Conservation (phyloP, 2,329 filamentous ascomycete genomes). For the Pseudogymnoascus sp. region DNA sequence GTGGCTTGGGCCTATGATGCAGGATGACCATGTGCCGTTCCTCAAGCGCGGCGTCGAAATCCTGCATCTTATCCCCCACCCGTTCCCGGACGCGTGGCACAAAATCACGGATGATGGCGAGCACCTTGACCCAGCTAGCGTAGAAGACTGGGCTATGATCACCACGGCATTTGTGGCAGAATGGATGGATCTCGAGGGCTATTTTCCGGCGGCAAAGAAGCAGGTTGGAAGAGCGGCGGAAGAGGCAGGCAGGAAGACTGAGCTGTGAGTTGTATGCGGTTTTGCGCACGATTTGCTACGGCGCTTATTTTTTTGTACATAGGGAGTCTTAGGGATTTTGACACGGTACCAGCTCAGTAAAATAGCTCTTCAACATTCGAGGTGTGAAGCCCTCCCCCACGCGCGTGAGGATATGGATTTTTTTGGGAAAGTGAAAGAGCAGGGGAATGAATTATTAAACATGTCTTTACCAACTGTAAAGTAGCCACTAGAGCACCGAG, state of each 20-base stretch:
- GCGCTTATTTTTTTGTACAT: constrained; percentile 6
- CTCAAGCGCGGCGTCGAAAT: constrained; percentile 79
- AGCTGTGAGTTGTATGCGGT: constrained; percentile 2
- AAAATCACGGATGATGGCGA: constrained; percentile 73
- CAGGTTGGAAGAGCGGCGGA: background rate
- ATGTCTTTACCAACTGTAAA: background rate
- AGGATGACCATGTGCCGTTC: constrained; percentile 91
- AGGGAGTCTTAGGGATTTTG: background rate
- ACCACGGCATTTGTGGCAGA: constrained; percentile 79
- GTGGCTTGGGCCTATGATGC: constrained; percentile 47
- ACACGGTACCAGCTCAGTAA: background rate
- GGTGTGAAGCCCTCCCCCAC: background rate
- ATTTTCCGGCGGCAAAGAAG: constrained; percentile 19
- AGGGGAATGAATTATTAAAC: background rate
- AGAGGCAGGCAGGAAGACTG: background rate
- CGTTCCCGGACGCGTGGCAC: constrained; percentile 85
- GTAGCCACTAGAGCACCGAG: background rate
- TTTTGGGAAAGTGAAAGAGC: background rate
- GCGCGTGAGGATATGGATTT: background rate
- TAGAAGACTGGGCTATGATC: constrained; percentile 82
- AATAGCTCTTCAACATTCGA: background rate
- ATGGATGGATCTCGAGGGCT: constrained; percentile 70
- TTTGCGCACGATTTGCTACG: background rate
- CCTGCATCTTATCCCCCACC: constrained; percentile 77
- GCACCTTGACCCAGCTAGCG: constrained; percentile 71